phyloP scores from a whole-genome alignment of 306 rosid genomes.

The Cajanus cajan region DNA sequence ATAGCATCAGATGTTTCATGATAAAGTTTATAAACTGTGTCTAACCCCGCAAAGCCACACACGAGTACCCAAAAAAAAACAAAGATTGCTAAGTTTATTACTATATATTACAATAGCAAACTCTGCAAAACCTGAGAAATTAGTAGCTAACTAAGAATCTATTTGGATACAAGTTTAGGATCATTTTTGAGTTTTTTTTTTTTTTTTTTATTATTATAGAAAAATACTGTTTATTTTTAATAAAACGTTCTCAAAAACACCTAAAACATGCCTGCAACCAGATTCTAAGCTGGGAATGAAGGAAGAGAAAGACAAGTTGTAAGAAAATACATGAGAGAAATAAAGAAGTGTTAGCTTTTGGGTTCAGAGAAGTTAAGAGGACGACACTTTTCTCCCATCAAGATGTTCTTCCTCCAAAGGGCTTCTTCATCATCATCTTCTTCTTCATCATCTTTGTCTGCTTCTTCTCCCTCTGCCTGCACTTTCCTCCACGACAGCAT shows the following conservation, averaged over 20 bases:
- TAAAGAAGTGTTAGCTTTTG: constrained; percentile 5
- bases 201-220: too few relatives aligned
- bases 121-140: not conserved
- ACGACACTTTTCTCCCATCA: constrained; percentile 73
- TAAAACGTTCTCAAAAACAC: too few relatives aligned
- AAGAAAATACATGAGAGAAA: not conserved
- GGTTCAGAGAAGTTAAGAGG: constrained; percentile 60
- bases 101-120: not conserved
- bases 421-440: constrained; percentile 43
- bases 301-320: too few relatives aligned
- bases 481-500: constrained; percentile 56
- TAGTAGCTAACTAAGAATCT: too few relatives aligned
- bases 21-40: not conserved
- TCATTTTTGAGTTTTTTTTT: too few relatives aligned
- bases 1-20: not conserved
- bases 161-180: too few relatives aligned
- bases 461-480: constrained; percentile 27
- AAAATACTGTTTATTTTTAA: too few relatives aligned
- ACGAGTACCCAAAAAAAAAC: not conserved
- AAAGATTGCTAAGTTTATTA: not conserved
- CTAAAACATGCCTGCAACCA: too few relatives aligned
- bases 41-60: not conserved
- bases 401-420: constrained; percentile 72
- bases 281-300: too few relatives aligned
- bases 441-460: constrained; percentile 11